These are phyloP conservation scores for Ophiosphaerella korrae DNA, from an alignment of 2,329 filamentous ascomycete genomes.

Conservation along the genomic window DNA sequence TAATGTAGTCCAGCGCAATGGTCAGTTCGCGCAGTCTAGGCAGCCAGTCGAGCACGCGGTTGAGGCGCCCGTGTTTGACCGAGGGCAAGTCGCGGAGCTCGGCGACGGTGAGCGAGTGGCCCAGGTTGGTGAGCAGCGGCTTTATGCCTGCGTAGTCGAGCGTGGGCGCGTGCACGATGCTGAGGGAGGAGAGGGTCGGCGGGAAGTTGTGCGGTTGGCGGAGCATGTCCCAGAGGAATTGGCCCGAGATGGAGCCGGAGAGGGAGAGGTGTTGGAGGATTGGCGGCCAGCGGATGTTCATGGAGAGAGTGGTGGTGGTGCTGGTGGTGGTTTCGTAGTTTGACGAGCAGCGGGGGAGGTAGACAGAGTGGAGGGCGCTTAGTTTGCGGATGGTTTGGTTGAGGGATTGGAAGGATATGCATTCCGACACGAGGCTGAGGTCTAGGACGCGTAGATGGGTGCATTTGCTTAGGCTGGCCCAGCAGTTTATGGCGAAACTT, in stretches of 20 bases:
- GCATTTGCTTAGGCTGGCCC: slow-evolving; percentile 63
- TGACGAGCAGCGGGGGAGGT: slow-evolving; percentile 50
- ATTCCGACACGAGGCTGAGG: slow-evolving; percentile 58
- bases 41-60: slow-evolving; percentile 48
- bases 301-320: slow-evolving; percentile 19
- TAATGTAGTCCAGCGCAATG: slow-evolving; percentile 55
- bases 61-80: slow-evolving; percentile 46
- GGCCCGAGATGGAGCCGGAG: slow-evolving; percentile 51
- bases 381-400: slow-evolving; percentile 58
- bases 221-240: slow-evolving; percentile 49
- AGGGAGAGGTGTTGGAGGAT: slow-evolving; percentile 49
- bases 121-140: slow-evolving; percentile 44
- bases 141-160: slow-evolving; percentile 45
- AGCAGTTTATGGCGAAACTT: slow-evolving; percentile 62
- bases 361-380: slow-evolving; percentile 50
- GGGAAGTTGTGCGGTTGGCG: slow-evolving; percentile 38
- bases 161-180: slow-evolving; percentile 51
- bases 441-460: slow-evolving; percentile 56
- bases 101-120: slow-evolving; percentile 41
- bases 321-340: slow-evolving; percentile 32
- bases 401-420: slow-evolving; percentile 55
- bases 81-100: slow-evolving; percentile 50
- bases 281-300: slow-evolving; percentile 51
- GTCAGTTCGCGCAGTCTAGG: slow-evolving; percentile 48
- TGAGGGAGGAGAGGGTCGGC: slow-evolving; percentile 30